Percentiles rank a stretch among this genome's conserved stretches.
Conservation (phyloP, 768 basidiomycete species). For the Macrolepiota dolichaula region DNA sequence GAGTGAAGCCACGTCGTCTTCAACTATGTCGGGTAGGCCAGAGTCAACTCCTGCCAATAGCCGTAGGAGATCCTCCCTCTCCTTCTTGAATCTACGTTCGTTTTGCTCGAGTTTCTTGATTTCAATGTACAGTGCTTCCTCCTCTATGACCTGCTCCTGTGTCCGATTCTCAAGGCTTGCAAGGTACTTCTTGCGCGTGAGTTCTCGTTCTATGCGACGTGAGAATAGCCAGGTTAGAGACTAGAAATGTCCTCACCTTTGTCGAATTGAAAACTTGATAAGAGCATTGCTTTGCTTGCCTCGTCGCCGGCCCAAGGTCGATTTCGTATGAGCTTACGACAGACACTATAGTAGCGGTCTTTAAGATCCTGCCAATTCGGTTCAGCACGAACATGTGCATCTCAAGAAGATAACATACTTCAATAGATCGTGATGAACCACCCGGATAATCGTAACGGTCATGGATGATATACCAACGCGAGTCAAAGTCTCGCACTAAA, state of each 20-base stretch:
- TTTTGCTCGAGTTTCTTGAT: slow-evolving; percentile 94
- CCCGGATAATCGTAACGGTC: slow-evolving; percentile 82
- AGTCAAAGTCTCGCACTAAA: slow-evolving; percentile 77
- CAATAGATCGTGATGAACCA: slow-evolving; percentile 56
- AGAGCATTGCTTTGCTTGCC: slow-evolving; percentile 57
- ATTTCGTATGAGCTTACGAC: slow-evolving; percentile 81
- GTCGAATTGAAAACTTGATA: slow-evolving; percentile 81
- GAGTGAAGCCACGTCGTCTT: slow-evolving; percentile 58
- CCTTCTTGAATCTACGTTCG: slow-evolving; percentile 82
- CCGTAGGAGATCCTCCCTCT: slow-evolving; percentile 83
- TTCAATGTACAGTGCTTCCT: slow-evolving; percentile 92
- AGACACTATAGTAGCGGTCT: slow-evolving; percentile 90
- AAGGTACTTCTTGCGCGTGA: slow-evolving; percentile 85
- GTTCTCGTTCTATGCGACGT: slow-evolving; percentile 66
- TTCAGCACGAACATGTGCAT: slow-evolving; percentile 1
- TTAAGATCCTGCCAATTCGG: slow-evolving; percentile 72
- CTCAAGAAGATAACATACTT: slow-evolving; percentile 42
- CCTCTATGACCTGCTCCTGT: slow-evolving; percentile 86
- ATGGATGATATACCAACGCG: slow-evolving; percentile 84
- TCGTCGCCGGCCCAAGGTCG: slow-evolving; percentile 86
- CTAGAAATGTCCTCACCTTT: slow-evolving; percentile 51
- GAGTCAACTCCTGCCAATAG: slow-evolving; percentile 85
- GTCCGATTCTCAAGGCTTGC: slow-evolving; percentile 86
- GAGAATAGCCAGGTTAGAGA: not conserved
- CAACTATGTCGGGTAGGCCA: slow-evolving; percentile 70